Evolutionary conservation across 768 basidiomycete genomes (phyloP), one percentile per base, ranked within the genome.

Genomic region (Nidula microcarpa): DNA sequence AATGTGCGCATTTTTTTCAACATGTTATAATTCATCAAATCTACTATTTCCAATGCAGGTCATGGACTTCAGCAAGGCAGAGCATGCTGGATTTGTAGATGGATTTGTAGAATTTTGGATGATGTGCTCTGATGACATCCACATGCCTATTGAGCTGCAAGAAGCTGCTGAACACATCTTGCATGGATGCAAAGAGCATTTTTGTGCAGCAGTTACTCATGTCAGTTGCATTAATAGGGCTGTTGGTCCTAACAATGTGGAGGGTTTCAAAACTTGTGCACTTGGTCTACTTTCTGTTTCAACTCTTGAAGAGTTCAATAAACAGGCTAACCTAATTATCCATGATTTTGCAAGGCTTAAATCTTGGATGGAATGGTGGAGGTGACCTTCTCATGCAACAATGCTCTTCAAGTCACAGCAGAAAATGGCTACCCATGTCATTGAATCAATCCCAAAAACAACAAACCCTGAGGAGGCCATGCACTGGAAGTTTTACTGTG

Each of bases 331-430:
- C 5, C 32, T 33, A 0, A 46, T 68, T 18, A 50, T 64, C 4
- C 33, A 46, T 1, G 59, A 63, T 36, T 67, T 65, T 51, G 64
- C 67, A 7, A 32, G 50, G 23, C 50, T 56, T n/a, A 32, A 51
- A 23, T 11, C 32, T 5, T 73, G 72, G 72, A 48, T 72, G 32
- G 41, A 54, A 1, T 75, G 73, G 72, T 75, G 69, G 71, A 37
- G 60, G 17, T 56, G 63, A 0, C 47, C 49, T 6, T 43, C 52
- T 1, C 63, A 65, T 57, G 68, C 72, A 2, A 35, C 51, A 4
- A 71, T 71, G 66, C 52, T 74, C 5, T 61, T 56, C 43, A 32
- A 23, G 13, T 58, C 60, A 2, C 52, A 61, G 36, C 50, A 47
- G 3, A 37, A 46, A 17, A 59, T 61, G 55, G 60, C 56, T n/a